Percentiles rank a stretch among this genome's conserved stretches.
These are phyloP conservation scores for Platanus orientalis DNA, from an alignment of 164 flowering plant genomes.

Conservation along the genomic window DNA sequence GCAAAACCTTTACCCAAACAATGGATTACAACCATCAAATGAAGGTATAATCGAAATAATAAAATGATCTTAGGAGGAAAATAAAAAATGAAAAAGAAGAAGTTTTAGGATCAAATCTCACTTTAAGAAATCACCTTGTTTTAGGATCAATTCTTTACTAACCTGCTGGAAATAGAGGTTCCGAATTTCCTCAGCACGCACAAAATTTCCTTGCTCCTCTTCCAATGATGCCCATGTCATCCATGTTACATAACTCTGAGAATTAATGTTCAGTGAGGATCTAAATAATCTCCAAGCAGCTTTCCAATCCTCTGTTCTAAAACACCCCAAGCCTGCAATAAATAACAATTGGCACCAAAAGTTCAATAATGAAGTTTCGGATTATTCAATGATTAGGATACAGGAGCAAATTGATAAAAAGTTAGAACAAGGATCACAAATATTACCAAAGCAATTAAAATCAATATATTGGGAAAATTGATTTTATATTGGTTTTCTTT, in stretches of 20 bases:
- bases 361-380: neutral
- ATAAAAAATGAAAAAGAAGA: too few species aligned
- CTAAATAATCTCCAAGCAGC: slow-evolving; percentile 87
- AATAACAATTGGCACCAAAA: neutral
- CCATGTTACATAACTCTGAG: slow-evolving; percentile 94
- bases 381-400: neutral
- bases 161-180: slow-evolving; percentile 93
- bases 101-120: too few species aligned
- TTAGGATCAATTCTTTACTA: neutral
- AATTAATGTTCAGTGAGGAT: slow-evolving; percentile 78
- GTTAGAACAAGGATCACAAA: neutral
- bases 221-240: slow-evolving; percentile 94
- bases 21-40: too few species aligned
- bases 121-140: too few species aligned
- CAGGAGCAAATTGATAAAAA: neutral
- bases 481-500: too few species aligned
- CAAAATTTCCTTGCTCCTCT: slow-evolving; percentile 83
- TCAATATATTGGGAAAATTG: too few species aligned
- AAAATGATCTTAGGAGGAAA: too few species aligned
- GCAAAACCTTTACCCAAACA: too few species aligned
- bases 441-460: too few species aligned
- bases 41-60: too few species aligned
- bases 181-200: slow-evolving; percentile 92
- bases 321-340: slow-evolving; percentile 94
- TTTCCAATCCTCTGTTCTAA: slow-evolving; percentile 85